Evolutionary conservation across 495 filamentous ascomycete species (phyloP), one percentile per base, ranked within the genome.

Genomic region (Lasiosphaeria hispida): DNA sequence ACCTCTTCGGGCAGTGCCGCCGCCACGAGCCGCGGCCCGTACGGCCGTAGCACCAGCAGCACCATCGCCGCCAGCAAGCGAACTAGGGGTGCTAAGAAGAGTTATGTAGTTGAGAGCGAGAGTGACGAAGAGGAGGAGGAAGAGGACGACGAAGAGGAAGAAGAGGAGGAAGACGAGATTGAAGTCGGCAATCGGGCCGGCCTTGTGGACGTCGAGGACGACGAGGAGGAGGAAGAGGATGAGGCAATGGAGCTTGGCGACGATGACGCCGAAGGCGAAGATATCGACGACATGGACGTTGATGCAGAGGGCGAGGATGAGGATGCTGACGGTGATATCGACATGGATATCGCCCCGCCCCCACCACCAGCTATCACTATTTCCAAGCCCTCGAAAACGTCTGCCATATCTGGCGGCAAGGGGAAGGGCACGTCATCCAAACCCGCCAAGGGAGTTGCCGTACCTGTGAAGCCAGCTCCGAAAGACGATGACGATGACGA

Each of bases 51-150:
- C 63, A 71, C 72, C 34, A 77, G 80, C n/a, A 76, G 79, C 34
- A 75, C 87, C 58, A 83, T 85, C 51, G 63, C 87, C 13, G 80
- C 79, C 51, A 83, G 84, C 14, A 87, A 82, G 59, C 81, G 85
- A 60, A 74, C 80, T 37, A 65, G 69, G 48, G 81, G 84, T 48
- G 82, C 80, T 43, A 85, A 81, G 71, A 88, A 85, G 76, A 89
- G 75, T 62, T 84, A 89, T 50, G 85, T 89, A 8, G 80, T 90
- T 33, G 79, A 86, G 38, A 79, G 76, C 39, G 80, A 87, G 34
- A 80, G 77, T 43, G 76, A 78, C 14, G 80, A 82, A 11, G 77
- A 80, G 5, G 77, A 80, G 30, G 77, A 78, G 2, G 77, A 78
- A 5, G 70, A 73, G 30, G 75, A 72, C 10, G 73, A 59, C 2